Evolutionary conservation across 2,329 filamentous ascomycete genomes (phyloP).

Genomic region (Ceratocystiopsis brevicomis): DNA sequence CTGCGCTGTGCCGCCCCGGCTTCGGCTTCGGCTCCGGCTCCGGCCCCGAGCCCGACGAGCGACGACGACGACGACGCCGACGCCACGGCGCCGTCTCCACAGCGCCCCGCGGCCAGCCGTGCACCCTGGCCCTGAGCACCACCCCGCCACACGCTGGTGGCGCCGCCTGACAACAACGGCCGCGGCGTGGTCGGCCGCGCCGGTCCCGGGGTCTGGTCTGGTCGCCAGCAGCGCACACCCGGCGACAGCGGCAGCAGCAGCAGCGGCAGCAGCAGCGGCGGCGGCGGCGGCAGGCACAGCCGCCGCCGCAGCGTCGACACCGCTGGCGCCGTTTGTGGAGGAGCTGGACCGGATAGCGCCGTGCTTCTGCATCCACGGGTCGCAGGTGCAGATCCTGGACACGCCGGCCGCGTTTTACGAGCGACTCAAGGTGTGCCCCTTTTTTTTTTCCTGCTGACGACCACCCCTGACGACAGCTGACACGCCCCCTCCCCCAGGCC

Average conservation of each 20-base stretch:
- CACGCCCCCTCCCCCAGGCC: slow-evolving; percentile 36
- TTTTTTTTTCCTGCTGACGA: too few relatives aligned
- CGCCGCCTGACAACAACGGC: background rate
- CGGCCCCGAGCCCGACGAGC: background rate
- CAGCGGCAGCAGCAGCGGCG: background rate
- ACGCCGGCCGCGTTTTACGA: slow-evolving; percentile 82
- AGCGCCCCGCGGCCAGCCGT: background rate
- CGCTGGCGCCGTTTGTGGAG: slow-evolving; percentile 34
- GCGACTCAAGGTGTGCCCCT: slow-evolving; percentile 51
- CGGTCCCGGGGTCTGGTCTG: background rate
- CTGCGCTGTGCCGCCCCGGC: background rate
- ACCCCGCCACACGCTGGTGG: too few relatives aligned
- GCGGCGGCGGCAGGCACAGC: background rate
- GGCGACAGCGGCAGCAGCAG: background rate
- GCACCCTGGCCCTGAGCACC: too few relatives aligned
- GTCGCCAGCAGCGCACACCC: background rate
- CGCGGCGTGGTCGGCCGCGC: background rate
- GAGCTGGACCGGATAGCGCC: slow-evolving; percentile 82
- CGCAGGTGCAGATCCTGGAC: slow-evolving; percentile 60
- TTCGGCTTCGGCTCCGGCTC: background rate
- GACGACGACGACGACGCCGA: background rate
- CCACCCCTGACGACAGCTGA: too few relatives aligned
- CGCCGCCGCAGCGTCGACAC: slow-evolving; percentile 3
- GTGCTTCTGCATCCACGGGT: slow-evolving; percentile 69
- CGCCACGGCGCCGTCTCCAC: background rate